A percentile compares a stretch with the other conserved stretches of the same genome.
Evolutionary conservation across 2,329 filamentous ascomycete genomes (phyloP).

Genomic region (Zasmidium cellare): DNA sequence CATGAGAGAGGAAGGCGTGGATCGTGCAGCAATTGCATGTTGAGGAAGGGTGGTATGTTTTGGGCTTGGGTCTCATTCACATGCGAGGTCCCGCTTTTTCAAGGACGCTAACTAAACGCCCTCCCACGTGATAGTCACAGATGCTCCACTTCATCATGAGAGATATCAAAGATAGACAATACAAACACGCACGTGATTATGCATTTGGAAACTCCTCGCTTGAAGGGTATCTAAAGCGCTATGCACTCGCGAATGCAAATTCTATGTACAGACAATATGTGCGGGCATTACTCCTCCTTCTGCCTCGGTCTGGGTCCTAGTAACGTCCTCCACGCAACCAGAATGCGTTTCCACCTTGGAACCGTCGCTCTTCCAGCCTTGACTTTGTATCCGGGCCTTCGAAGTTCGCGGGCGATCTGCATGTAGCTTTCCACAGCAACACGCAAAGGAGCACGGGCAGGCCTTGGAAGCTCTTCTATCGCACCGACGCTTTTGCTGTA

Average conservation of each 20-base stretch:
- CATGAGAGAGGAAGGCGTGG: background rate
- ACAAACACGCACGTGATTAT: no score
- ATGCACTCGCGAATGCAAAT: conserved; percentile 2
- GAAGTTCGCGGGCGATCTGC: conserved; percentile 68
- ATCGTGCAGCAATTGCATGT: background rate
- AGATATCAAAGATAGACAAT: no score
- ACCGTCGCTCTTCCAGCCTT: conserved; percentile 49
- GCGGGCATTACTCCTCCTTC: conserved; percentile 4
- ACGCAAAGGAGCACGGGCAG: conserved; percentile 63
- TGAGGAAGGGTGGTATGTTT: background rate
- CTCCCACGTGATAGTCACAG: background rate
- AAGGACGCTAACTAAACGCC: conserved; percentile 2
- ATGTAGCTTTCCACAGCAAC: conserved; percentile 75
- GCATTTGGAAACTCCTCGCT: background rate
- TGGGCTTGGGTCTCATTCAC: conserved; percentile 2
- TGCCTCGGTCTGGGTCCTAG: conserved; percentile 23
- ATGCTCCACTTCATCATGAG: background rate
- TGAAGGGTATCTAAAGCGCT: conserved; percentile 8
- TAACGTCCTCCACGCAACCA: conserved; percentile 61
- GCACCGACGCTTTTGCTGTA: conserved; percentile 57
- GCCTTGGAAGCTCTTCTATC: conserved; percentile 62
- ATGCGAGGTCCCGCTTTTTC: background rate
- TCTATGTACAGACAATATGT: conserved; percentile 2
- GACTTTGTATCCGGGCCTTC: conserved; percentile 45
- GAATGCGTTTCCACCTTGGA: conserved; percentile 50